Evolutionary conservation across 2,329 filamentous ascomycete species (phyloP).

Genomic region (Hymenoscyphus linearis): DNA sequence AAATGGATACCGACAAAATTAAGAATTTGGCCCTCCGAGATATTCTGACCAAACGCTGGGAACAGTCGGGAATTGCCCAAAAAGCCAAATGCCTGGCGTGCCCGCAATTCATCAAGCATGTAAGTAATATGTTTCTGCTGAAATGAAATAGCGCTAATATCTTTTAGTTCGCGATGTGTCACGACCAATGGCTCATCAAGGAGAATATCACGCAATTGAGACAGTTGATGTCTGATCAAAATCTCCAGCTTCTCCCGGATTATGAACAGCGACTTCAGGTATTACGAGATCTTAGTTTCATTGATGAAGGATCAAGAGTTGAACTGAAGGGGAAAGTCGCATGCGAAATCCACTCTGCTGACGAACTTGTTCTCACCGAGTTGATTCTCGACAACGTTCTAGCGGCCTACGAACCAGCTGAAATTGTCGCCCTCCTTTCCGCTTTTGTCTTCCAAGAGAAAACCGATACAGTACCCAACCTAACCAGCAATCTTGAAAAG

Average conservation of each 20-base stretch:
- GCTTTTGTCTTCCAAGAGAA: slow-evolving; percentile 98
- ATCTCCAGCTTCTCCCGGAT: slow-evolving; percentile 89
- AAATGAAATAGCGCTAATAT: slow-evolving; percentile 8
- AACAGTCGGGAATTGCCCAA: slow-evolving; percentile 58
- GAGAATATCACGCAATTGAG: slow-evolving; percentile 87
- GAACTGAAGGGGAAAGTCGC: slow-evolving; percentile 97
- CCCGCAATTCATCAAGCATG: slow-evolving; percentile 78
- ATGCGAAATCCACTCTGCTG: slow-evolving; percentile 95
- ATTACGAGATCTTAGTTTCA: slow-evolving; percentile 84
- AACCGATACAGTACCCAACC: slow-evolving; percentile 71
- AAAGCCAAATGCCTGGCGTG: slow-evolving; percentile 64
- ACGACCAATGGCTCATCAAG: slow-evolving; percentile 94
- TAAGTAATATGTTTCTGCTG: slow-evolving; percentile 41
- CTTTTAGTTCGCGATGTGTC: slow-evolving; percentile 80
- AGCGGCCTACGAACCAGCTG: slow-evolving; percentile 89
- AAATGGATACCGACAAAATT: slow-evolving; percentile 75
- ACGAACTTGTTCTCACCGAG: slow-evolving; percentile 93
- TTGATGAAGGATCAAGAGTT: slow-evolving; percentile 81
- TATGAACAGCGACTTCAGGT: slow-evolving; percentile 94
- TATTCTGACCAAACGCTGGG: slow-evolving; percentile 64
- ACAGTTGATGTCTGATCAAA: slow-evolving; percentile 89
- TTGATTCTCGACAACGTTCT: slow-evolving; percentile 95
- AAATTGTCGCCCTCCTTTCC: slow-evolving; percentile 90
- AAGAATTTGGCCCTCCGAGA: slow-evolving; percentile 80
- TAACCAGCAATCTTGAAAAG: slow-evolving; percentile 75